phyloP scores from a whole-genome alignment of 257 asterid genomes.

The Eustoma russellianum region DNA sequence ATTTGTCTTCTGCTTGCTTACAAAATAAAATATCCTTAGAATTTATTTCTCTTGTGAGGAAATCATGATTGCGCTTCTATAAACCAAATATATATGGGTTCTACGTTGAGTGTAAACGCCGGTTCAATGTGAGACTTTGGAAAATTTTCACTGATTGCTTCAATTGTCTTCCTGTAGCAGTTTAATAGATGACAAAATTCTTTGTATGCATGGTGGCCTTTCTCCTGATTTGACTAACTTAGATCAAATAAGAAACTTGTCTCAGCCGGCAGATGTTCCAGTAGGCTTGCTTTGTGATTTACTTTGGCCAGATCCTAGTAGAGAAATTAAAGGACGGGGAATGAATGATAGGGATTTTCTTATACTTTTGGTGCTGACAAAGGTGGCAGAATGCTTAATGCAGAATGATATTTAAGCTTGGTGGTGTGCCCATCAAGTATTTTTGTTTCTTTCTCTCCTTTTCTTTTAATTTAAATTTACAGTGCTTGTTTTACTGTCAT shows the following conservation, averaged over 20 bases:
- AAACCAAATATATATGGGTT: too few species aligned
- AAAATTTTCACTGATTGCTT: conserved; percentile 60
- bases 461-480: neutral
- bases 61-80: too few species aligned
- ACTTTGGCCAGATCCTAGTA: conserved; percentile 71
- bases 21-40: too few species aligned
- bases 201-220: conserved; percentile 79
- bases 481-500: too few species aligned
- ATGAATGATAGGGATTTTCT: conserved; percentile 75
- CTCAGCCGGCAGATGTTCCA: conserved; percentile 70
- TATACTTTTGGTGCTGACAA: conserved; percentile 70
- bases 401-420: conserved; percentile 77
- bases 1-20: too few species aligned
- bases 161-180: conserved; percentile 76
- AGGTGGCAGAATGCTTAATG: conserved; percentile 73
- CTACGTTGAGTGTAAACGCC: conserved; percentile 69
- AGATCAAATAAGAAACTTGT: conserved; percentile 55
- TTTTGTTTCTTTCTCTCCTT: neutral
- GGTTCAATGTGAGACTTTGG: conserved; percentile 61
- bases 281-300: conserved; percentile 69
- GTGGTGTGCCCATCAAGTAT: conserved; percentile 75
- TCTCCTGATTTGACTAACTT: conserved; percentile 61
- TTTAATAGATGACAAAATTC: conserved; percentile 63
- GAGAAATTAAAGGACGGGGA: conserved; percentile 72
- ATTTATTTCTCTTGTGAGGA: too few species aligned